phyloP scores from a whole-genome alignment of 768 basidiomycete species.

The Pleurotus djamor region DNA sequence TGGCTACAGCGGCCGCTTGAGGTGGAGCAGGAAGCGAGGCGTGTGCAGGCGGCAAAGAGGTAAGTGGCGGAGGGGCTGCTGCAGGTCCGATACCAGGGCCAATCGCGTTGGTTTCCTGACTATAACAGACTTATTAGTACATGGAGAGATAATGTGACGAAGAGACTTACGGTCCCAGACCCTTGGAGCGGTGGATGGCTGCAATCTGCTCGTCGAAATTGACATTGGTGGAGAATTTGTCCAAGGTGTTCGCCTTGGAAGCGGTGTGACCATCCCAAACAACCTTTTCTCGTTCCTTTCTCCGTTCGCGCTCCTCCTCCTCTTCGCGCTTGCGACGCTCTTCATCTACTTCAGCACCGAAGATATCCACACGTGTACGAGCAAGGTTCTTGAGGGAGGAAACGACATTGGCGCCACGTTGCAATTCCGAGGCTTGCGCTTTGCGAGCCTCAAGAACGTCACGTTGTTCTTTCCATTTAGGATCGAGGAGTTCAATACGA shows the following conservation, averaged over 20 bases:
- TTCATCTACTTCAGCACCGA: conserved; percentile 92
- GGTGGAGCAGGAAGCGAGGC: conserved; percentile 75
- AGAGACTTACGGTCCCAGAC: conserved; percentile 75
- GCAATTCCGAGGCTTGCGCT: conserved; percentile 83
- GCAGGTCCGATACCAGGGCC: conserved; percentile 88
- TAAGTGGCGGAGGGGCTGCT: conserved; percentile 65
- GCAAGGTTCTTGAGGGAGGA: conserved; percentile 93
- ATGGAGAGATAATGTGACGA: conserved; percentile 7
- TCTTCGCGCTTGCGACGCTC: conserved; percentile 86
- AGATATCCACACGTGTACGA: conserved; percentile 95
- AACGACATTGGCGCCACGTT: conserved; percentile 91
- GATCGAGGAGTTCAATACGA: conserved; percentile 97
- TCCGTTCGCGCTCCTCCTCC: conserved; percentile 75
- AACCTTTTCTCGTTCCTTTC: conserved; percentile 90
- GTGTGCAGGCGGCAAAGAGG: conserved; percentile 65
- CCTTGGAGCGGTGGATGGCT: conserved; percentile 91
- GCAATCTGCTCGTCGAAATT: conserved; percentile 98
- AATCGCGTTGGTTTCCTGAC: conserved; percentile 67
- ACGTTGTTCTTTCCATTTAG: conserved; percentile 97
- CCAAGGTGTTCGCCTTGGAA: conserved; percentile 86
- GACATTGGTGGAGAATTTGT: conserved; percentile 91
- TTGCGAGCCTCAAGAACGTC: conserved; percentile 87
- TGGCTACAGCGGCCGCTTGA: conserved; percentile 39
- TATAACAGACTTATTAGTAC: conserved; percentile 22
- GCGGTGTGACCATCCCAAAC: conserved; percentile 99